Evolutionary conservation across 2,329 filamentous ascomycete species (phyloP), one percentile per base, ranked within the genome.

Genomic region (Neofusicoccum parvum): DNA sequence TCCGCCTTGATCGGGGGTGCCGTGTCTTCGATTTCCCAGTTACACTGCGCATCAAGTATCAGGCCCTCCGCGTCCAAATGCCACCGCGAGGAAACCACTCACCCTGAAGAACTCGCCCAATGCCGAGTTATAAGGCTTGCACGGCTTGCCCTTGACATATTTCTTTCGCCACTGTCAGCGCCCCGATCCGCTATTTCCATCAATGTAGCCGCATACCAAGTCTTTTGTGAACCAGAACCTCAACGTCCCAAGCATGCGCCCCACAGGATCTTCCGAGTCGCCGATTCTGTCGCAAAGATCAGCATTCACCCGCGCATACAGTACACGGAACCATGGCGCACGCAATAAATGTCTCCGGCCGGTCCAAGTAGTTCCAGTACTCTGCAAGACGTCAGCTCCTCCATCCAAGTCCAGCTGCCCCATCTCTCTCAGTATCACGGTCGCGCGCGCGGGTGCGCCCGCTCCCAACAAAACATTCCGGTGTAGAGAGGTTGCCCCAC

Each of bases 151-250:
- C 82, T 98, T 98, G 77, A 96, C 92, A 74, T 98, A 99, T 87
- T 99, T 99, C 86, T 88, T 67, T 49, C 60, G 41, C 50, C 15
- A 32, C 50, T 53, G 73, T 73, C 70, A 71, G 69, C 66, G 62
- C 56, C 50, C 34, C 34, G 12, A n/a, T 27, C 53, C 43, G 11
- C 23, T 15, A 27, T 39, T n/a, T 20, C n/a, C 11, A 32, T n/a
- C 27, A 45, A 11, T 41, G 66, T 23, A 54, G 65, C 49, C 70
- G 76, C 76, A 70, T 81, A 88, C 86, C 79, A 99, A 79, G 78
- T 99, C 95, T 79, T 99, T 99, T 68, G 95, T 98, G 74, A 98
- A 96, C 95, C 95, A 99, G 80, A 98, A 99, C 67, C 94, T 89
- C 72, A 98, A 80, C 36, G 96, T 92, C 74, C 94, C 94, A 60